These are phyloP conservation scores for Sphaerosporella brunnea DNA, from an alignment of 495 filamentous ascomycete genomes.

Conservation along the genomic window DNA sequence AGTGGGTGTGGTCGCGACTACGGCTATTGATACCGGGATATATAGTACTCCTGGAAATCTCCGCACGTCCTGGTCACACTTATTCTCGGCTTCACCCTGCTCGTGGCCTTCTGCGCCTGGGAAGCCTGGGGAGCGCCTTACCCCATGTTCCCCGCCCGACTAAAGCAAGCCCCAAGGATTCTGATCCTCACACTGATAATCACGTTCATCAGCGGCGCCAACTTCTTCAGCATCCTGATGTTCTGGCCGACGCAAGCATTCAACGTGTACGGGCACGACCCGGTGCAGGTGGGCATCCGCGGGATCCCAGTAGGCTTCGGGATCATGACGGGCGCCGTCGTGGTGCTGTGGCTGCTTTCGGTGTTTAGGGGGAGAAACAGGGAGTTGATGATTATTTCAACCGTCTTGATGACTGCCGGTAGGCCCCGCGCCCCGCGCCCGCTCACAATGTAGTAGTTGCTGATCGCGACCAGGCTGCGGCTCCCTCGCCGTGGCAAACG, in stretches of 20 bases:
- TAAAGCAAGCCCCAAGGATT: conserved; percentile 46
- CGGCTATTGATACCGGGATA: neutral
- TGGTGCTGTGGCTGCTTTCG: conserved; percentile 44
- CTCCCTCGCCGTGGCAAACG: conserved; percentile 36
- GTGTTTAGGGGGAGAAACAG: conserved; percentile 44
- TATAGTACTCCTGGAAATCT: conserved; percentile 39
- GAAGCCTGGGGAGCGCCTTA: conserved; percentile 42
- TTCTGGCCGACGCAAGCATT: conserved; percentile 60
- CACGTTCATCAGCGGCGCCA: conserved; percentile 55
- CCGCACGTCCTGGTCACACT: conserved; percentile 43
- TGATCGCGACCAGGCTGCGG: conserved; percentile 42
- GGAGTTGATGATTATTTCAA: conserved; percentile 43
- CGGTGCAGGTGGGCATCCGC: conserved; percentile 46
- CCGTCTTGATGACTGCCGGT: conserved; percentile 46
- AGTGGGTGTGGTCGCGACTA: neutral
- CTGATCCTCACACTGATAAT: conserved; percentile 48
- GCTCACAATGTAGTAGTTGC: too few relatives aligned
- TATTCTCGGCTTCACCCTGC: conserved; percentile 36
- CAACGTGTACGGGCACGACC: conserved; percentile 57
- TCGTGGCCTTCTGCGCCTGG: conserved; percentile 42
- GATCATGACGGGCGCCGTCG: conserved; percentile 43
- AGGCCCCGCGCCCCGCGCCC: neutral
- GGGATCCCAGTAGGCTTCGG: conserved; percentile 48
- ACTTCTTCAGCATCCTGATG: conserved; percentile 57
- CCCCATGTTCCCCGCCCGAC: conserved; percentile 47